phyloP scores from a whole-genome alignment of 345 rosid genomes.

The Rhodamnia rubescens region DNA sequence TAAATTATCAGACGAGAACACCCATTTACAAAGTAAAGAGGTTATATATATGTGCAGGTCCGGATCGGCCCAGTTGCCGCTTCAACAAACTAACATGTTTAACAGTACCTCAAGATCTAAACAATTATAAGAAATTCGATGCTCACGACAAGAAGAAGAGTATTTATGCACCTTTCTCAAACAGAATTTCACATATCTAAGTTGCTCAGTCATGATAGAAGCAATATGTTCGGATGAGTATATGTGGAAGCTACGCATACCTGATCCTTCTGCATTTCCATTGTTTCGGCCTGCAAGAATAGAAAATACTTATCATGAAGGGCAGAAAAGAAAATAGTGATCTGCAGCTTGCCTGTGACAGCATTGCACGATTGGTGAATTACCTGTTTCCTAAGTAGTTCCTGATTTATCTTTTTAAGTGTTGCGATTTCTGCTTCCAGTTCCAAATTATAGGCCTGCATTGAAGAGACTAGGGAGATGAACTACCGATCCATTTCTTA shows the following conservation, averaged over 20 bases:
- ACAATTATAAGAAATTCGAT: neutral
- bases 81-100: neutral
- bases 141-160: neutral
- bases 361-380: neutral
- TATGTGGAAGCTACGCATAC: neutral
- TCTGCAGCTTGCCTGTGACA: neutral
- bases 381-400: slow-evolving; percentile 74
- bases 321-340: neutral
- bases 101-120: neutral
- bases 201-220: neutral
- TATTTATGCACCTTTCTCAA: neutral
- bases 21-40: neutral
- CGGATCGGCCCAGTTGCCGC: neutral
- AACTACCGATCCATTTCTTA: neutral
- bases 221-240: neutral
- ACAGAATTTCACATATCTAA: neutral
- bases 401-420: slow-evolving; percentile 67
- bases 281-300: neutral
- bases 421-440: slow-evolving; percentile 87
- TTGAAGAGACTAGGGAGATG: neutral
- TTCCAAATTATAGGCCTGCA: slow-evolving; percentile 89
- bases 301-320: neutral
- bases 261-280: slow-evolving; percentile 12
- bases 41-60: neutral
- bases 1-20: neutral